phyloP scores from a whole-genome alignment of 2,329 filamentous ascomycete species.

The Penicillium sp. region DNA sequence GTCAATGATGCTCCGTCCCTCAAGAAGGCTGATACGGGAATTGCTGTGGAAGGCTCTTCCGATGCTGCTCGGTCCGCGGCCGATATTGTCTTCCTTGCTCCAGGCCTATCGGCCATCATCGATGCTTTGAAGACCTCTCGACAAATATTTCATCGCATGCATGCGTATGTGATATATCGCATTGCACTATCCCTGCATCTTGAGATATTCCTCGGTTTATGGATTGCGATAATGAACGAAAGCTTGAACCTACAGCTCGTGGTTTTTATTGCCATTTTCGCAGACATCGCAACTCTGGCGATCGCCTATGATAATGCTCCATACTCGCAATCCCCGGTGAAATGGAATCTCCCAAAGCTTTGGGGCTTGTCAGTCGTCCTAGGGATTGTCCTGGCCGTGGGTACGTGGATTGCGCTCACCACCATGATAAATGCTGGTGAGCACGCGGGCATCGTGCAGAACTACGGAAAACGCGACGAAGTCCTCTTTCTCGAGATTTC shows the following conservation, averaged over 20 bases:
- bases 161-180: slow-evolving; percentile 94
- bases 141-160: slow-evolving; percentile 97
- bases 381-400: slow-evolving; percentile 77
- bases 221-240: slow-evolving; percentile 86
- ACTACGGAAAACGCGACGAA: slow-evolving; percentile 80
- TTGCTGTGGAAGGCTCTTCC: slow-evolving; percentile 89
- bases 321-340: slow-evolving; percentile 82
- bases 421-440: slow-evolving; percentile 74
- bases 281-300: slow-evolving; percentile 87
- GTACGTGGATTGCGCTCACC: slow-evolving; percentile 87
- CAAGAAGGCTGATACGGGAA: slow-evolving; percentile 96
- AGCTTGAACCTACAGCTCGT: slow-evolving; percentile 85
- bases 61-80: slow-evolving; percentile 89
- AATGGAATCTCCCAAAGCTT: slow-evolving; percentile 93
- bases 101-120: slow-evolving; percentile 89
- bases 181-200: slow-evolving; percentile 90
- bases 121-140: slow-evolving; percentile 90
- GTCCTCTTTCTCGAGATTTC: slow-evolving; percentile 90
- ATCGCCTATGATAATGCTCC: slow-evolving; percentile 94
- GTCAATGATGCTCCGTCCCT: slow-evolving; percentile 92
- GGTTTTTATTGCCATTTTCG: slow-evolving; percentile 94
- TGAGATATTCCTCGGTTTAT: slow-evolving; percentile 88
- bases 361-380: slow-evolving; percentile 91
- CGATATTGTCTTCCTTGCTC: slow-evolving; percentile 92
- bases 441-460: slow-evolving; percentile 85